Conservation (phyloP, 1,139 yeast species). For the Saccharomycopsis hybrid region DNA sequence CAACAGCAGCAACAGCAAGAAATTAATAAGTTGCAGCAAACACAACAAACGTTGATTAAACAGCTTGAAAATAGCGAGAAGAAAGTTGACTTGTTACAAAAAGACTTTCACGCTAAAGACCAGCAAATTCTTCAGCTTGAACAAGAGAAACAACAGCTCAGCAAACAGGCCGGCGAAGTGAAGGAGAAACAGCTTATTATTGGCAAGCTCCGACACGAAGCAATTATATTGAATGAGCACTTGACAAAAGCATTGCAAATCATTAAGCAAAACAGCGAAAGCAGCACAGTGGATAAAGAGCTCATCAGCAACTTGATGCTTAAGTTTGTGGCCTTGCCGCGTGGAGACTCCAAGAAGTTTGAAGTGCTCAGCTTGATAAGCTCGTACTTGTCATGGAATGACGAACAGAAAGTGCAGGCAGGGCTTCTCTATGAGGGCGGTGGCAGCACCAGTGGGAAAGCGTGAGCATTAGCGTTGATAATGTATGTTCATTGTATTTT, state of each 20-base stretch:
- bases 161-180: constrained; percentile 42
- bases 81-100: background rate
- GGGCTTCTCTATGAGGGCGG: constrained; percentile 49
- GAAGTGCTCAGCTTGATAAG: constrained; percentile 84
- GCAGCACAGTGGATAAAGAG: constrained; percentile 80
- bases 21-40: background rate
- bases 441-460: background rate
- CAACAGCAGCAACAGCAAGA: background rate
- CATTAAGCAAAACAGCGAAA: constrained; percentile 66
- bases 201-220: constrained; percentile 92
- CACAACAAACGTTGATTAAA: background rate
- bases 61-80: background rate
- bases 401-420: constrained; percentile 71
- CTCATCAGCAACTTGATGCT: constrained; percentile 78
- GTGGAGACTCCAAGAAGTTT: constrained; percentile 91
- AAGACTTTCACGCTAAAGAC: constrained; percentile 21
- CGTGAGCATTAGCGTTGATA: background rate
- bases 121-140: constrained; percentile 23
- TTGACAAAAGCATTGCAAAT: constrained; percentile 81
- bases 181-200: constrained; percentile 74
- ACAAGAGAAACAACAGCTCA: constrained; percentile 24
- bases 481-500: no score
- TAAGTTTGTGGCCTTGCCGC: constrained; percentile 78
- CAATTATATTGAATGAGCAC: constrained; percentile 91
- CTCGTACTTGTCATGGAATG: constrained; percentile 84